Evolutionary conservation across 495 filamentous ascomycete genomes (phyloP).

Genomic region (Ramalina intermedia): DNA sequence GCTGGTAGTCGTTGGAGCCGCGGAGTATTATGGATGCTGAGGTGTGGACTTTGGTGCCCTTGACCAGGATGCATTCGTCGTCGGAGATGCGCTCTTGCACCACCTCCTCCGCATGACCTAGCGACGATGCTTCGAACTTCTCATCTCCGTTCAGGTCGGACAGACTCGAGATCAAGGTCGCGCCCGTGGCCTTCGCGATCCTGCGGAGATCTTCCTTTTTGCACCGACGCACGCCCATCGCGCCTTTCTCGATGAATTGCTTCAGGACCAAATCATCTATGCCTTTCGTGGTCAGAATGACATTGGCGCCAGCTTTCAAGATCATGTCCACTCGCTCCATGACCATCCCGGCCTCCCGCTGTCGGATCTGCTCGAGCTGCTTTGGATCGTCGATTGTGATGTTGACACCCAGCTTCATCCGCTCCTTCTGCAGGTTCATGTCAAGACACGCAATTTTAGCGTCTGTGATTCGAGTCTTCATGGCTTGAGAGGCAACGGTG

Average conservation of each 20-base stretch:
- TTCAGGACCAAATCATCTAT: slow-evolving; percentile 95
- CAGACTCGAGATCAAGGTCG: slow-evolving; percentile 78
- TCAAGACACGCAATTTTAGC: slow-evolving; percentile 95
- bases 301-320: slow-evolving; percentile 91
- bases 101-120: slow-evolving; percentile 90
- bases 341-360: slow-evolving; percentile 83
- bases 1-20: slow-evolving; percentile 87
- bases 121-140: slow-evolving; percentile 76
- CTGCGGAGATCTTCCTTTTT: slow-evolving; percentile 97
- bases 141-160: slow-evolving; percentile 97
- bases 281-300: slow-evolving; percentile 92
- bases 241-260: slow-evolving; percentile 84
- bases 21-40: slow-evolving; percentile 95
- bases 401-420: slow-evolving; percentile 97
- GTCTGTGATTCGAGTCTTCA: slow-evolving; percentile 84
- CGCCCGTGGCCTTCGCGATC: slow-evolving; percentile 92
- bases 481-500: slow-evolving; percentile 95
- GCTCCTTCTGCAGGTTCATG: slow-evolving; percentile 96
- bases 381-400: slow-evolving; percentile 95
- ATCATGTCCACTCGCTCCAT: slow-evolving; percentile 94
- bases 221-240: slow-evolving; percentile 90
- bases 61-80: slow-evolving; percentile 95
- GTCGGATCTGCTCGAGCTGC: slow-evolving; percentile 91
- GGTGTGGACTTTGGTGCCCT: slow-evolving; percentile 83
- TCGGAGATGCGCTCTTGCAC: slow-evolving; percentile 94